phyloP scores from a whole-genome alignment of 208 protist genomes.

The Crithidia fasciculata region DNA sequence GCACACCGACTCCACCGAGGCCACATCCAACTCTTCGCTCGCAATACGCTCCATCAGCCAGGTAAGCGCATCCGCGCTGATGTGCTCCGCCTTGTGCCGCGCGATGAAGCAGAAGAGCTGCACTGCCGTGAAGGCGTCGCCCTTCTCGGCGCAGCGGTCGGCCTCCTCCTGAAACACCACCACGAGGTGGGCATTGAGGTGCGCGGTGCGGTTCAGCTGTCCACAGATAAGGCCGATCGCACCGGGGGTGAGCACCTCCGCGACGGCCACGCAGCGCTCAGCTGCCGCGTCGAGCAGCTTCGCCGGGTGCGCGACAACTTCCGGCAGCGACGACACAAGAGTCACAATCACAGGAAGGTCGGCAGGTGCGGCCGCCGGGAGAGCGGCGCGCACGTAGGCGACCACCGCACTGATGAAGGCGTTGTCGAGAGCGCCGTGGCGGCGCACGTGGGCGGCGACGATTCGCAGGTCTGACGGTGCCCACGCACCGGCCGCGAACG shows the following conservation, averaged over 20 bases:
- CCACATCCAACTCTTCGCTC: constrained; percentile 59
- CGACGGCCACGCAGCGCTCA: constrained; percentile 40
- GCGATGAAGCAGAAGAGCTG: constrained; percentile 72
- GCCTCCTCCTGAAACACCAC: constrained; percentile 65
- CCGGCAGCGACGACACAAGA: constrained; percentile 45
- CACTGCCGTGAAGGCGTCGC: constrained; percentile 64
- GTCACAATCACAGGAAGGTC: constrained; percentile 27
- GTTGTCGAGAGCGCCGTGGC: constrained; percentile 40
- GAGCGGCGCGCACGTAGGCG: constrained; percentile 31
- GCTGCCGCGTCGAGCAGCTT: constrained; percentile 36
- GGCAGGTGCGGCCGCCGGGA: constrained; percentile 24
- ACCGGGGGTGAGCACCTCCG: constrained; percentile 43
- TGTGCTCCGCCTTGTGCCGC: constrained; percentile 54
- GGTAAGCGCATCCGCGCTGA: constrained; percentile 59
- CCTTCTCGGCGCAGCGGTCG: constrained; percentile 66
- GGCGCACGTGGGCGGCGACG: constrained; percentile 36
- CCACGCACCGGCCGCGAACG: constrained; percentile 17
- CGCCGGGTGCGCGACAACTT: constrained; percentile 37
- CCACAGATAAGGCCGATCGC: constrained; percentile 54
- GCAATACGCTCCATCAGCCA: constrained; percentile 77
- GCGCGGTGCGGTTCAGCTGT: constrained; percentile 53
- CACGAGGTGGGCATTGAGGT: constrained; percentile 41
- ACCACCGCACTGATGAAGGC: constrained; percentile 42
- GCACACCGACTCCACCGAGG: constrained; percentile 49
- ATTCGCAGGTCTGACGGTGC: constrained; percentile 13